phyloP scores from a whole-genome alignment of 139 green algal species.

The Asterochloris erici region DNA sequence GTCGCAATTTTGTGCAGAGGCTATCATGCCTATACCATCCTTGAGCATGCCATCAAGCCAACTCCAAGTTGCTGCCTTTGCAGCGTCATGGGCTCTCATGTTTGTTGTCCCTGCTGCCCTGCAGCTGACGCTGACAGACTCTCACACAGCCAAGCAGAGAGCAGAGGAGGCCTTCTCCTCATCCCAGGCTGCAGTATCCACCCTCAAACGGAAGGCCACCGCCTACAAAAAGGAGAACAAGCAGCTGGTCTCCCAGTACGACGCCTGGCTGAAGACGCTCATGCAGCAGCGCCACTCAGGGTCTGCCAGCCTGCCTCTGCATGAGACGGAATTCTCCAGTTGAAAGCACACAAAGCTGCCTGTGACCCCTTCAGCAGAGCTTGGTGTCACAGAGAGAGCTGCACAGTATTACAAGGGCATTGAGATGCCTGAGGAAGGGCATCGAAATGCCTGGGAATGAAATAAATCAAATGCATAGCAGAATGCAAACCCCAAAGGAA shows the following conservation, averaged over 20 bases:
- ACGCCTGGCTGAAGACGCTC: conserved; percentile 34
- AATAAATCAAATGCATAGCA: no score
- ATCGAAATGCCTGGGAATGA: no score
- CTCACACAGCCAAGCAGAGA: neutral
- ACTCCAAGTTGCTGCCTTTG: no score
- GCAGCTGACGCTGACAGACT: conserved; percentile 17
- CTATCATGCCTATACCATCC: no score
- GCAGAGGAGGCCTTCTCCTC: neutral
- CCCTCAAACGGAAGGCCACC: conserved; percentile 20
- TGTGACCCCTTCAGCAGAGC: no score
- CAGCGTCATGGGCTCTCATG: neutral
- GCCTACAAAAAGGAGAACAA: conserved; percentile 36
- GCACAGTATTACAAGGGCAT: no score
- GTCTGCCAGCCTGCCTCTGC: neutral
- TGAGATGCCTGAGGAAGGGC: no score
- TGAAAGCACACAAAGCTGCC: neutral
- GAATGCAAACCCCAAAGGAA: no score
- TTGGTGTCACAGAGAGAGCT: no score
- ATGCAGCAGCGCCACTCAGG: neutral
- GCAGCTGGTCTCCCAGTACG: conserved; percentile 29
- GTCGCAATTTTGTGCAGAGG: no score
- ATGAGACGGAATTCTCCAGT: neutral
- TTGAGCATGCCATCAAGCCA: no score
- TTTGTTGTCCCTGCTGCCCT: neutral
- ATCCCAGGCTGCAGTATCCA: neutral